Evolutionary conservation across 73 alveolate genomes (phyloP), one percentile per base, ranked within the genome.

Genomic region (Paramecium tetraurelia): DNA sequence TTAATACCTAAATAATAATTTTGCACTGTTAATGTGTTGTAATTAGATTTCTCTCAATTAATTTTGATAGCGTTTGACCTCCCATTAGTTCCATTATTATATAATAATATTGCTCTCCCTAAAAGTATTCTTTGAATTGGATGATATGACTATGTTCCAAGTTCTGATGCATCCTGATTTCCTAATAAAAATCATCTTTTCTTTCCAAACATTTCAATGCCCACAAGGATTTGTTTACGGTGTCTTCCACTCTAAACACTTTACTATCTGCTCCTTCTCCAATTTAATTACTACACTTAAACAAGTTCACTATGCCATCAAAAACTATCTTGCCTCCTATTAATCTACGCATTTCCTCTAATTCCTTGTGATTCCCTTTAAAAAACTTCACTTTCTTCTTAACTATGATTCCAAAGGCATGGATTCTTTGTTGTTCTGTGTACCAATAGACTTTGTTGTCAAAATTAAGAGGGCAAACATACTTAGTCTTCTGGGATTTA

Each of bases 231-330:
- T 72, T 33, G 11, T 35, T 16, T 16, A 72, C 11, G 1, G 3
- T 8, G 12, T 72, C 86, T 72, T 72, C 86, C 2, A 72, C 59
- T 72, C 38, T 72, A 72, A 63, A 63, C 29, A 63, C 84, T 63
- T 63, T 63, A 27, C 84, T 63, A 63, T 63, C 84, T 63, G 84
- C 84, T 63, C 84, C 84, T 20, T 63, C 84, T 31, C 84, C 84
- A 22, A 63, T 63, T 27, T 63, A 63, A 12, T 18, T 12, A 63
- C 3, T 63, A 9, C 84, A 63, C 10, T 63, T 63, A 24, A 27
- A 63, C 5, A 72, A 72, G 18, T 41, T 72, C 1, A 36, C 57
- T 33, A 72, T 48, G 4, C 57, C 57, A 70, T 70, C 86, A 38
- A 31, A 70, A 1, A 70, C 5, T 9, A 70, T 70, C 12, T 70